These are phyloP conservation scores for Diaporthe citriasiana DNA, from an alignment of 2,329 filamentous ascomycete genomes.

Conservation along the genomic window DNA sequence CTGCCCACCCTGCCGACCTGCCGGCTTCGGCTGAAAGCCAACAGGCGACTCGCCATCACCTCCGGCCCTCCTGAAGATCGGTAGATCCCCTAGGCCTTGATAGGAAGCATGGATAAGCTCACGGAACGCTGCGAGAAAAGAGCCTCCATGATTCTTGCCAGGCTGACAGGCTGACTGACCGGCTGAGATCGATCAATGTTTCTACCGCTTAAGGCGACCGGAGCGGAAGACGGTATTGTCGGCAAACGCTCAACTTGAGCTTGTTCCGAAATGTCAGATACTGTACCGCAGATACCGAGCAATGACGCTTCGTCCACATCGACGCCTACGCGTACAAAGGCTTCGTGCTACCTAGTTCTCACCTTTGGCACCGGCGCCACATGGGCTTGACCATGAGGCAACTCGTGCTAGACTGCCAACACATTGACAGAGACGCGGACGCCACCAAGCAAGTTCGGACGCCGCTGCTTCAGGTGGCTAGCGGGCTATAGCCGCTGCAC, in stretches of 20 bases:
- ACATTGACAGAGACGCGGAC: neutral
- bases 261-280: neutral
- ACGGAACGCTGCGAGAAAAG: slow-evolving; percentile 7
- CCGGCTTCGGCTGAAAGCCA: slow-evolving; percentile 25
- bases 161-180: neutral
- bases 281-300: neutral
- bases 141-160: slow-evolving; percentile 19
- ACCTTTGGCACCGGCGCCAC: neutral
- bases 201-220: slow-evolving; percentile 12
- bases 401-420: neutral
- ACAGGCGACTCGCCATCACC: slow-evolving; percentile 21
- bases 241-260: slow-evolving; percentile 13
- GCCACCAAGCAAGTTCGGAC: slow-evolving; percentile 18
- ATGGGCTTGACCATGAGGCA: neutral
- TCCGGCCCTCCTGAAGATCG: slow-evolving; percentile 38
- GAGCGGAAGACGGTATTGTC: neutral
- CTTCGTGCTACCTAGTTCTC: neutral
- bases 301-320: neutral
- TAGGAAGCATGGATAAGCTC: slow-evolving; percentile 21
- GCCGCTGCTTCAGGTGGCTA: slow-evolving; percentile 29
- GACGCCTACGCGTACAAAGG: neutral
- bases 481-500: slow-evolving; percentile 17
- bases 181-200: slow-evolving; percentile 22
- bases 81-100: slow-evolving; percentile 36
- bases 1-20: slow-evolving; percentile 18